Percentiles rank a stretch among this genome's conserved stretches.
These are phyloP conservation scores for Exserohilum rostratum DNA, from an alignment of 2,329 filamentous ascomycete genomes.

Conservation along the genomic window DNA sequence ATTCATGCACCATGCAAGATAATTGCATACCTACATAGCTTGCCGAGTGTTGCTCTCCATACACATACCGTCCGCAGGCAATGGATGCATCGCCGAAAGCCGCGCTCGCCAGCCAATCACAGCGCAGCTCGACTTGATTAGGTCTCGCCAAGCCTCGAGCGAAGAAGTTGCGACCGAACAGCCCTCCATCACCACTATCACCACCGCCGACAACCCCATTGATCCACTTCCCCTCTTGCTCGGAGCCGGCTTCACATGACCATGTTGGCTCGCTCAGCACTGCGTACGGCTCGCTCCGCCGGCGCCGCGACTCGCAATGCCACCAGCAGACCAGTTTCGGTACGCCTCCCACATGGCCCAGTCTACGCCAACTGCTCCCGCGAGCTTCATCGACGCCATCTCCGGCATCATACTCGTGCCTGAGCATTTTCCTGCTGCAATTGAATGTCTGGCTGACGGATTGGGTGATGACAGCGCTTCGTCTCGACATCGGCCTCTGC, in stretches of 20 bases:
- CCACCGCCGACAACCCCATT: constrained; percentile 43
- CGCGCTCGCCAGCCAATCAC: constrained; percentile 26
- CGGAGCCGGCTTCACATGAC: constrained; percentile 55
- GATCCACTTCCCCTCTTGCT: constrained; percentile 41
- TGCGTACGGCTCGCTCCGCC: constrained; percentile 87
- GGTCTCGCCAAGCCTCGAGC: constrained; percentile 22
- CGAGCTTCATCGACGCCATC: constrained; percentile 36
- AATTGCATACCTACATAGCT: too few relatives aligned
- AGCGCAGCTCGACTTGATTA: constrained; percentile 15
- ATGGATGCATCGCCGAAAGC: constrained; percentile 10
- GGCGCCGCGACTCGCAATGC: constrained; percentile 76
- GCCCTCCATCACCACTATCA: constrained; percentile 32
- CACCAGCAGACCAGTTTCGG: constrained; percentile 54
- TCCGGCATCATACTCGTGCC: constrained; percentile 14
- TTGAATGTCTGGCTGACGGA: constrained; percentile 42
- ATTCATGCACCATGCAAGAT: too few relatives aligned
- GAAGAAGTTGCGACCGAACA: constrained; percentile 25
- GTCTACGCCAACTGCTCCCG: constrained; percentile 30
- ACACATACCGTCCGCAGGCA: too few relatives aligned
- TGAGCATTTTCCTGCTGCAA: constrained; percentile 27
- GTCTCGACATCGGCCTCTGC: constrained; percentile 74
- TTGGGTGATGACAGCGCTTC: constrained; percentile 55
- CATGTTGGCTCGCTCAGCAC: constrained; percentile 92
- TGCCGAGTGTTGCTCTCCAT: too few relatives aligned
- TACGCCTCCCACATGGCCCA: constrained; percentile 48